Conservation (phyloP, 495 filamentous ascomycete genomes). For the Trichocladium uniseriatum region DNA sequence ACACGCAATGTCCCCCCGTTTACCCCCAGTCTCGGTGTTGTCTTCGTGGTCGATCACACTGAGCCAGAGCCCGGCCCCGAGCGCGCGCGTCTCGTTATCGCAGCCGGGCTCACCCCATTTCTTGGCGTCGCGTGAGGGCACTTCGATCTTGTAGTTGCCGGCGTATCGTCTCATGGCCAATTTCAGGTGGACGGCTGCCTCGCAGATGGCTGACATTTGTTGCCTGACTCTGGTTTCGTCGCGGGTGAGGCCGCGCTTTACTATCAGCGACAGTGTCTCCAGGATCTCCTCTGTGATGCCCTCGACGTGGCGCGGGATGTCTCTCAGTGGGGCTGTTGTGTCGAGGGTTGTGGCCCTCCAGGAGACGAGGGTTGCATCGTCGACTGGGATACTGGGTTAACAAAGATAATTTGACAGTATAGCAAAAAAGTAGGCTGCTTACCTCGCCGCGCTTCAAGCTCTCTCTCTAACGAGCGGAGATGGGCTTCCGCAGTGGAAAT, state of each 20-base stretch:
- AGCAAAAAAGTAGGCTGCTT: neutral
- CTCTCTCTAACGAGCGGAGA: constrained; percentile 2
- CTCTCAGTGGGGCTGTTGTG: neutral
- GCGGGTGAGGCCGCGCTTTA: neutral
- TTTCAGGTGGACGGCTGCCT: constrained; percentile 11
- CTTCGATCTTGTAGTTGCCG: constrained; percentile 6
- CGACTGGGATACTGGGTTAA: too few relatives aligned
- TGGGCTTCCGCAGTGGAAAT: constrained; percentile 4
- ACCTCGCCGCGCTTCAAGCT: neutral
- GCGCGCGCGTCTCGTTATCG: neutral
- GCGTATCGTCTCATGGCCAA: constrained; percentile 1
- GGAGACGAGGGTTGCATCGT: neutral
- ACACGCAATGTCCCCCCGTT: neutral
- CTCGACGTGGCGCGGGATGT: neutral
- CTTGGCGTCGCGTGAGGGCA: neutral
- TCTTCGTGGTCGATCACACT: neutral
- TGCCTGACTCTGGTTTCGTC: neutral
- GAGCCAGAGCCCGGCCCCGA: neutral
- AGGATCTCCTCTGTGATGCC: neutral
- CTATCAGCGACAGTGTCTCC: neutral
- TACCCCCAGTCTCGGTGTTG: neutral
- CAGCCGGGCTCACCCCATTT: constrained; percentile 5
- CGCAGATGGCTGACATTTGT: constrained; percentile 2
- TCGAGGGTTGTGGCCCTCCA: constrained; percentile 5
- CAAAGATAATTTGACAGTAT: too few relatives aligned